Conservation (phyloP, 2,329 filamentous ascomycete species). For the Fonsecaea multimorphosa region DNA sequence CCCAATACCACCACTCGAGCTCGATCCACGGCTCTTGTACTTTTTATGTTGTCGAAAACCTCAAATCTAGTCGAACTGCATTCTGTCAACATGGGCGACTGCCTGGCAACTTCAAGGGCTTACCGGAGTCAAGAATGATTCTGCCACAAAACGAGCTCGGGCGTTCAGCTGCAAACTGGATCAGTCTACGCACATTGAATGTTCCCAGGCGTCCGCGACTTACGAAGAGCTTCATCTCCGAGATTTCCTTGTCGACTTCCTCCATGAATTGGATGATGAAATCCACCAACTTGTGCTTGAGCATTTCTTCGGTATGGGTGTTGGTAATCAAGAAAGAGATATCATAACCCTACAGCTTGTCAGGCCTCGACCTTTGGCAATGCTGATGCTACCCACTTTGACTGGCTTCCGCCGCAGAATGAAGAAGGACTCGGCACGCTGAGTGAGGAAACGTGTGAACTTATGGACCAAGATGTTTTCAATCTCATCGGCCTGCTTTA, state of each 20-base stretch:
- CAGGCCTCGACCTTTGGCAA: neutral
- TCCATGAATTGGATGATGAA: constrained; percentile 99
- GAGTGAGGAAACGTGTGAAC: constrained; percentile 94
- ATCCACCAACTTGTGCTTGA: constrained; percentile 98
- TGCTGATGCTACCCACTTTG: constrained; percentile 64
- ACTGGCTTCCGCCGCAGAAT: constrained; percentile 94
- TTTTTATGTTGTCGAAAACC: neutral
- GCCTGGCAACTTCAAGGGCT: constrained; percentile 40
- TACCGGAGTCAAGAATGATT: constrained; percentile 96
- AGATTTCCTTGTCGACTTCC: constrained; percentile 99
- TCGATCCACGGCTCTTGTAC: neutral
- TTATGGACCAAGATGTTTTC: constrained; percentile 98
- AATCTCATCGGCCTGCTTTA: constrained; percentile 99
- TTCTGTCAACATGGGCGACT: constrained; percentile 12
- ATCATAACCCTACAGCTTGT: constrained; percentile 78
- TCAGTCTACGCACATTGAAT: constrained; percentile 42
- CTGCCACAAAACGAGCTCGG: constrained; percentile 93
- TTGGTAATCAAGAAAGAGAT: constrained; percentile 99
- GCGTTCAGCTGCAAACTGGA: constrained; percentile 76
- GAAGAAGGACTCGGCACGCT: constrained; percentile 96
- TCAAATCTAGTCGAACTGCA: constrained; percentile 30
- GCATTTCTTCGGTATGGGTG: constrained; percentile 97
- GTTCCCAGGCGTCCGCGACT: constrained; percentile 9
- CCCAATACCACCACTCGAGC: constrained; percentile 10
- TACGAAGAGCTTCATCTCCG: constrained; percentile 99